Base-by-base conservation (phyloP, 169 alveolate genomes). In the Cryptosporidium baileyi region DNA sequence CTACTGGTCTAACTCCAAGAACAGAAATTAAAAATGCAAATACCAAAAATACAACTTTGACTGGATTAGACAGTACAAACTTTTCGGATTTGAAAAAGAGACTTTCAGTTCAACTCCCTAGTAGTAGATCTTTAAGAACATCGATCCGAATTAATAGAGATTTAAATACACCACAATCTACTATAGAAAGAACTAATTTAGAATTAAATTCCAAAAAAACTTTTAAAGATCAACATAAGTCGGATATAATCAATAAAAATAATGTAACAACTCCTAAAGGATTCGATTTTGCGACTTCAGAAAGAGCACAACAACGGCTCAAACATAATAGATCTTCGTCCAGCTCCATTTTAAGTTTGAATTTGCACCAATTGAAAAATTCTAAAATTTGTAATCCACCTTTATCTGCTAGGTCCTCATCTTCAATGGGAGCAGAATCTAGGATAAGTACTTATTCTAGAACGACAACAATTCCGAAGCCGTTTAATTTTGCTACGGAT, bases 381-480 rank as follows among this genome's bases (percentile, higher is more conserved):
- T 51, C 45, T 38, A 74, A 61, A 15, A 34, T 41, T 13, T 41
- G 60, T 15, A 19, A 44, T 15, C 52, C 74, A 0, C 85, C 85
- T n/a, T n/a, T 57, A 34, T 74, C 85, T n/a, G 54, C 67, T 11
- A 51, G 85, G 26, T 74, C 85, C 6, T 22, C 74, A 1, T 54
- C 85, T 11, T 74, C 85, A 22, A 57, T 74, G 11, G 85, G 85
- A 36, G 85, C 85, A 54, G 67, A 74, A 15, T 74, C 85, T 26
- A 51, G 59, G 41, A 22, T 34, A 8, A 74, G 85, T n/a, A 74
- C 47, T 41, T 5, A 26, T 2, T 74, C 85, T 3, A 54, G 59
- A 28, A 34, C 19, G 8, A 74, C 85, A 34, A 74, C 85, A n/a
- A 28, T 74, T 22, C 85, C 85, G 19, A 74, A 43, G n/a, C 85